Conservation (phyloP, 2,329 filamentous ascomycete species). For the Cadophora sp. region DNA sequence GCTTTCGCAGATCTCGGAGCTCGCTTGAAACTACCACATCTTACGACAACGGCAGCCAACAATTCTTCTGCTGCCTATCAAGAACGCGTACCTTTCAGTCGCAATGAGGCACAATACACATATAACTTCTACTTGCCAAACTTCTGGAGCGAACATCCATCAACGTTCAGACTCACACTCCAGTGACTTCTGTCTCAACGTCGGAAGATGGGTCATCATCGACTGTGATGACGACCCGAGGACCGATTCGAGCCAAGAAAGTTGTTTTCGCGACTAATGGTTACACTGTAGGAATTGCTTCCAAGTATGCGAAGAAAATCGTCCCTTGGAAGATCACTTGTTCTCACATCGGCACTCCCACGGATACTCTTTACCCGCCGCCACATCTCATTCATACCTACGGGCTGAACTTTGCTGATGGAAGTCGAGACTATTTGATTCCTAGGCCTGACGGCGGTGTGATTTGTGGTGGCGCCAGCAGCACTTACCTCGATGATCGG, state of each 20-base stretch:
- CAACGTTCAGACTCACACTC: slow-evolving; percentile 59
- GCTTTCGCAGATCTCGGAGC: not conserved
- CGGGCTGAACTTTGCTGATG: slow-evolving; percentile 24
- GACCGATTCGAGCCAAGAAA: slow-evolving; percentile 56
- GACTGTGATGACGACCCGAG: slow-evolving; percentile 59
- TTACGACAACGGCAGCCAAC: not conserved
- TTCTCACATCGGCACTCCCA: slow-evolving; percentile 41
- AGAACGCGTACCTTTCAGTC: not conserved
- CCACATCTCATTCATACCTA: slow-evolving; percentile 34
- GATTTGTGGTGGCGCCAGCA: slow-evolving; percentile 50
- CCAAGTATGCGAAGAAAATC: slow-evolving; percentile 64
- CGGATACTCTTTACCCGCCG: slow-evolving; percentile 25
- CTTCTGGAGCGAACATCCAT: slow-evolving; percentile 54
- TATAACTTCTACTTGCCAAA: slow-evolving; percentile 46
- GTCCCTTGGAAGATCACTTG: slow-evolving; percentile 62
- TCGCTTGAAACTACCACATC: not conserved
- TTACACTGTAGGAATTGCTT: slow-evolving; percentile 67
- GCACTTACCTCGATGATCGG: slow-evolving; percentile 41
- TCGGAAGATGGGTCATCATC: slow-evolving; percentile 46
- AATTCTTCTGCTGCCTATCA: not conserved
- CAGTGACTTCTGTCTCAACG: slow-evolving; percentile 44
- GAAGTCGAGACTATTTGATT: slow-evolving; percentile 39
- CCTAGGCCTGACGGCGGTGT: slow-evolving; percentile 41
- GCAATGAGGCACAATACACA: too few relatives aligned
- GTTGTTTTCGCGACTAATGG: slow-evolving; percentile 73